phyloP scores from a whole-genome alignment of 768 basidiomycete species.

The Amanita fuliginea region DNA sequence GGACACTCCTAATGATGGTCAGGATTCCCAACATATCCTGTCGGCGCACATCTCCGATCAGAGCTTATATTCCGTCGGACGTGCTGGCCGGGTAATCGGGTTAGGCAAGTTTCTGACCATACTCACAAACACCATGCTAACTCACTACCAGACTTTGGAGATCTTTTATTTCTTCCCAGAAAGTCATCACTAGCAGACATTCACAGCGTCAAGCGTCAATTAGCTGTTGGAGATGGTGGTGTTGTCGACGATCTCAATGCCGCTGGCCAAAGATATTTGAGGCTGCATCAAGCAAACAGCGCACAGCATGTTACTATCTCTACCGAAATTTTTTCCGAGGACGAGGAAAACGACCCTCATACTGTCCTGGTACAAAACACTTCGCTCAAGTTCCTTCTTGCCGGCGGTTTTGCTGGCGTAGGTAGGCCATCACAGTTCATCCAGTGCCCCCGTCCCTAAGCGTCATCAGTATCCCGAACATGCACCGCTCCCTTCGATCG shows the following conservation, averaged over 20 bases:
- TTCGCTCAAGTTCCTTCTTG: conserved; percentile 82
- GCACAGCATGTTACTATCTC: conserved; percentile 28
- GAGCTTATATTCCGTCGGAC: no score
- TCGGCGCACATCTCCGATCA: no score
- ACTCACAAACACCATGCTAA: conserved; percentile 10
- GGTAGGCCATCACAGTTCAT: conserved; percentile 46
- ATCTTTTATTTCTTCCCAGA: conserved; percentile 78
- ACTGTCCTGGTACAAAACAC: conserved; percentile 55
- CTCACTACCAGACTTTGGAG: conserved; percentile 42
- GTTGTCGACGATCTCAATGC: conserved; percentile 14
- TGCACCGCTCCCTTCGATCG: conserved; percentile 98
- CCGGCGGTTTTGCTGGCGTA: conserved; percentile 91
- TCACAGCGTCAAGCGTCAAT: conserved; percentile 59
- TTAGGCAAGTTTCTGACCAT: conserved; percentile 47
- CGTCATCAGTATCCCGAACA: conserved; percentile 71
- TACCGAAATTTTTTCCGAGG: conserved; percentile 38
- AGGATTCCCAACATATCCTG: neutral
- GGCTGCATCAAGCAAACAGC: conserved; percentile 16
- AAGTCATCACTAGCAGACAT: conserved; percentile 77
- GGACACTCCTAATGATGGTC: neutral
- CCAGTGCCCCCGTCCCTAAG: conserved; percentile 20
- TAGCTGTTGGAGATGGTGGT: conserved; percentile 55
- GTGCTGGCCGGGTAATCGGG: conserved; percentile 16
- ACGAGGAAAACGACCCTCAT: conserved; percentile 51
- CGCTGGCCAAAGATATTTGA: conserved; percentile 8